Evolutionary conservation across 2,329 filamentous ascomycete species (phyloP).

Genomic region (Microsporum canis): DNA sequence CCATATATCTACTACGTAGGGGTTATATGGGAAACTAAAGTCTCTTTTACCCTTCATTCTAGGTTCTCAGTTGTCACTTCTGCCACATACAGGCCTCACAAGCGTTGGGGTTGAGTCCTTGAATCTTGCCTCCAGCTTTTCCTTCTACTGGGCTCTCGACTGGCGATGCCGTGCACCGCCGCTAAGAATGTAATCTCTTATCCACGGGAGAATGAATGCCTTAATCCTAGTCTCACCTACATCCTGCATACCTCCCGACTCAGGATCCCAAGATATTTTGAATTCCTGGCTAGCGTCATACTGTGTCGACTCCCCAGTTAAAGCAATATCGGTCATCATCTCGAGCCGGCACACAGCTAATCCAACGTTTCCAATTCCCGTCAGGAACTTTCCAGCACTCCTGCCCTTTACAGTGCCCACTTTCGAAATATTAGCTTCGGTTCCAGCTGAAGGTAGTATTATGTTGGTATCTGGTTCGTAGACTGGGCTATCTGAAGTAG

Average conservation of each 20-base stretch:
- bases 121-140: not conserved
- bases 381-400: conserved; percentile 69
- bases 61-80: not conserved
- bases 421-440: conserved; percentile 42
- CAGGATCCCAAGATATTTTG: conserved; percentile 42
- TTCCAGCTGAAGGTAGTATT: conserved; percentile 26
- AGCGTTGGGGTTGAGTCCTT: not conserved
- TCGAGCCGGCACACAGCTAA: conserved; percentile 78
- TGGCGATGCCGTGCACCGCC: conserved; percentile 29
- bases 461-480: conserved; percentile 23
- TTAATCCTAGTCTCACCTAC: conserved; percentile 48
- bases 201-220: conserved; percentile 77
- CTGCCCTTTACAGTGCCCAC: conserved; percentile 45
- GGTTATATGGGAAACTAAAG: too few relatives aligned
- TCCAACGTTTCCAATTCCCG: conserved; percentile 72
- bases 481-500: conserved; percentile 41
- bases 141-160: not conserved
- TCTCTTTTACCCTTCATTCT: too few relatives aligned
- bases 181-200: conserved; percentile 35
- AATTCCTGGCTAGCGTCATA: conserved; percentile 54
- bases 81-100: not conserved
- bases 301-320: conserved; percentile 55
- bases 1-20: too few relatives aligned
- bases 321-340: conserved; percentile 70
- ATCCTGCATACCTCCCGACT: conserved; percentile 30